Evolutionary conservation across 176 grass and related monocot genomes (phyloP).

Genomic region (Triticum dicoccoides): DNA sequence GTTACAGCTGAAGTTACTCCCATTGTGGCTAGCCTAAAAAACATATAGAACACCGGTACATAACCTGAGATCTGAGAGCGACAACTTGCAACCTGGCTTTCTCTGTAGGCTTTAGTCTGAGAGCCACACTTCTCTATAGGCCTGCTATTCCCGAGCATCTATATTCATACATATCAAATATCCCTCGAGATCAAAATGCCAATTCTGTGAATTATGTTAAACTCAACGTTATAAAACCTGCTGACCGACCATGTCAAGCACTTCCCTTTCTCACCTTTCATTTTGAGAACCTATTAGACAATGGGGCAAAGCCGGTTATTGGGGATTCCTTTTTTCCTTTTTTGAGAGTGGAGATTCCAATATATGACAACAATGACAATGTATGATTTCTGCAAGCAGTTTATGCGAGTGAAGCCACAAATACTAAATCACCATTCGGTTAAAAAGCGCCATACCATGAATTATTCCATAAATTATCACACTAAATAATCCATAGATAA

Average conservation of each 20-base stretch:
- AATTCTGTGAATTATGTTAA: background rate
- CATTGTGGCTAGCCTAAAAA: too few relatives aligned
- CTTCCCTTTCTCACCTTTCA: background rate
- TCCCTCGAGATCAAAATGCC: background rate
- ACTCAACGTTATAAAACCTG: background rate
- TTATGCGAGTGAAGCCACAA: too few relatives aligned
- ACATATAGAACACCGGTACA: too few relatives aligned
- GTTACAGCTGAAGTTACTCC: too few relatives aligned
- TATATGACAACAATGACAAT: conserved; percentile 2
- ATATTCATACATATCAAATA: background rate
- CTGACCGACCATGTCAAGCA: background rate
- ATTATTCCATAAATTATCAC: conserved; percentile 1
- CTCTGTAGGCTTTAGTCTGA: background rate
- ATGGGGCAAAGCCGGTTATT: background rate
- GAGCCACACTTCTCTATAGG: background rate
- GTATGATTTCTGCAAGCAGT: background rate
- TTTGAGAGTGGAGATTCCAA: too few relatives aligned
- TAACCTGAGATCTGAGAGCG: too few relatives aligned
- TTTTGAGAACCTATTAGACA: background rate
- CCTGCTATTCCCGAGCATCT: background rate
- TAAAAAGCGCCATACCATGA: background rate
- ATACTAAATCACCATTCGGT: background rate
- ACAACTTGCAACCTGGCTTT: too few relatives aligned
- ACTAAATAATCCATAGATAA: background rate
- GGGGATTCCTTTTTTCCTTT: background rate